Evolutionary conservation across 805 yeast species (phyloP).

Genomic region (Teunomyces funiuensis): DNA sequence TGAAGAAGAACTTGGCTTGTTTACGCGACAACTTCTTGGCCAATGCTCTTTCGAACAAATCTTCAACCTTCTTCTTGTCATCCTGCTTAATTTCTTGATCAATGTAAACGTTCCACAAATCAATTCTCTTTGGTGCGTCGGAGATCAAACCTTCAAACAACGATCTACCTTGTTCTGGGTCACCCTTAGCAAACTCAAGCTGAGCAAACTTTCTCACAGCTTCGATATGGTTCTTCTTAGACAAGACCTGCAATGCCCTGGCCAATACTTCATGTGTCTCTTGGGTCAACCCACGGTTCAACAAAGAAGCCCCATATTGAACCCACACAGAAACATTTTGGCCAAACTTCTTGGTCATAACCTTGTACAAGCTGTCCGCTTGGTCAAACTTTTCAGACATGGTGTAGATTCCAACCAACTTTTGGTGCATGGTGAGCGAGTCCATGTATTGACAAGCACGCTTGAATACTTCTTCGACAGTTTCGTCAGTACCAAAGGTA

Average conservation of each 20-base stretch:
- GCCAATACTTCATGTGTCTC: slow-evolving; percentile 74
- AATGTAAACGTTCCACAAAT: slow-evolving; percentile 91
- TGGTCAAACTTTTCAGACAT: slow-evolving; percentile 68
- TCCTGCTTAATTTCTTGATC: slow-evolving; percentile 84
- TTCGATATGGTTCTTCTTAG: slow-evolving; percentile 73
- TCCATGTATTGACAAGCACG: slow-evolving; percentile 92
- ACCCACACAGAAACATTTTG: slow-evolving; percentile 75
- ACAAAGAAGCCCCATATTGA: slow-evolving; percentile 71
- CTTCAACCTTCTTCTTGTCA: slow-evolving; percentile 68
- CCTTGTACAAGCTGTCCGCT: slow-evolving; percentile 68
- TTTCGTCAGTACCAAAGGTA: slow-evolving; percentile 84
- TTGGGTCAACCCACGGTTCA: slow-evolving; percentile 56
- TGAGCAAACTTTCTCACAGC: slow-evolving; percentile 87
- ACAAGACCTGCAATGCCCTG: slow-evolving; percentile 66
- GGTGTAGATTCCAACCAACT: slow-evolving; percentile 70
- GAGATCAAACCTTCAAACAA: slow-evolving; percentile 88
- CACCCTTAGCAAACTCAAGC: slow-evolving; percentile 83
- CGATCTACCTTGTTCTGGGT: slow-evolving; percentile 91
- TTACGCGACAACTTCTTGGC: slow-evolving; percentile 69
- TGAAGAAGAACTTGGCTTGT: slow-evolving; percentile 93
- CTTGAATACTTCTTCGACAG: slow-evolving; percentile 77
- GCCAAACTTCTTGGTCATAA: slow-evolving; percentile 75
- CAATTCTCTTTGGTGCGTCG: slow-evolving; percentile 89
- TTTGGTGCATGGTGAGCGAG: slow-evolving; percentile 74
- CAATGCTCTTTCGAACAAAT: slow-evolving; percentile 78